Percentiles rank a stretch among this genome's conserved stretches.
These are phyloP conservation scores for Sambucus nigra DNA, from an alignment of 129 eudicot genomes.

Conservation along the genomic window DNA sequence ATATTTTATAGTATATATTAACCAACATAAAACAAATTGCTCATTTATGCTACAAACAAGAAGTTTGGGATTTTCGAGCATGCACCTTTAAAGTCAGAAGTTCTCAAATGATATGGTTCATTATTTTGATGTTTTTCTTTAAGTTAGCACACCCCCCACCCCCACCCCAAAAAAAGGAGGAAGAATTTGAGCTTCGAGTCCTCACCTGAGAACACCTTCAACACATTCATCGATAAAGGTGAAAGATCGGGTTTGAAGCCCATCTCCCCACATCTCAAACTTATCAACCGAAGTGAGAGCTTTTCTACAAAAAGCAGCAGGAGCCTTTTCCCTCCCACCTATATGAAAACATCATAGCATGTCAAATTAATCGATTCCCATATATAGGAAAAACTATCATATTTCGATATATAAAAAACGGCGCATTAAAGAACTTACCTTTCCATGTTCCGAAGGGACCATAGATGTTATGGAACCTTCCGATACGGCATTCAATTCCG, in stretches of 20 bases:
- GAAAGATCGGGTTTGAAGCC: slow-evolving; percentile 90
- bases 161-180: too few species aligned
- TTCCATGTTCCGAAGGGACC: slow-evolving; percentile 99
- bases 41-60: too few species aligned
- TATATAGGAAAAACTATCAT: not conserved
- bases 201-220: slow-evolving; percentile 92
- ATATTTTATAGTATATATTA: too few species aligned
- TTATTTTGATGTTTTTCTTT: too few species aligned
- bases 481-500: slow-evolving; percentile 90
- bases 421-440: slow-evolving; percentile 38
- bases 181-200: not conserved
- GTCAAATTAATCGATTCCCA: too few species aligned
- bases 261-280: slow-evolving; percentile 99
- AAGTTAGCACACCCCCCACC: too few species aligned
- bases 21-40: too few species aligned
- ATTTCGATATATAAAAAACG: too few species aligned
- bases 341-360: not conserved
- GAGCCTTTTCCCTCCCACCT: slow-evolving; percentile 99
- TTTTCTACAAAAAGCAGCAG: slow-evolving; percentile 96
- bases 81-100: too few species aligned
- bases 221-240: slow-evolving; percentile 99
- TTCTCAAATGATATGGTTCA: too few species aligned
- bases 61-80: too few species aligned
- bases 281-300: slow-evolving; percentile 70
- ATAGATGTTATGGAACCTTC: slow-evolving; percentile 95